These are phyloP conservation scores for Lagenidium sp. DNA, from an alignment of 352 stramenopile genomes.

Conservation along the genomic window DNA sequence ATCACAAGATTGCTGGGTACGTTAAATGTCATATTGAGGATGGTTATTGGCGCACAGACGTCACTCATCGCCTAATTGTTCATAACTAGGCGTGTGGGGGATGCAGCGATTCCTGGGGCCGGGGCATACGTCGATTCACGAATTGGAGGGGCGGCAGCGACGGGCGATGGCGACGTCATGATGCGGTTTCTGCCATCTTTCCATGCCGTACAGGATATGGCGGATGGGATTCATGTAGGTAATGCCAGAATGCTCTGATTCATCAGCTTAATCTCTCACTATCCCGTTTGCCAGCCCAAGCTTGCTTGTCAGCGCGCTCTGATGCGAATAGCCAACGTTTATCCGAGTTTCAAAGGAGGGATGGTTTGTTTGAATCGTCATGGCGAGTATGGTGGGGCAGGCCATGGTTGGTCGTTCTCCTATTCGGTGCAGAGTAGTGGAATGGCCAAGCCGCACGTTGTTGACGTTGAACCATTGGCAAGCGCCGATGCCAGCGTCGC, in stretches of 20 bases:
- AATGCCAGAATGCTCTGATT: too few species aligned
- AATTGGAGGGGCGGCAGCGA: constrained; percentile 76
- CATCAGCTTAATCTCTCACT: too few species aligned
- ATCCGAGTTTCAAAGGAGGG: constrained; percentile 58
- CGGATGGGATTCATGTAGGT: constrained; percentile 54
- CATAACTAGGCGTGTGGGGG: constrained; percentile 66
- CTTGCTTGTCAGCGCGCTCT: constrained; percentile 49
- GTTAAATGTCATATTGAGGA: constrained; percentile 1
- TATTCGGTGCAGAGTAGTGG: constrained; percentile 52
- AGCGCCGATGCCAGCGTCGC: too few species aligned
- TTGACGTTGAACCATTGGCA: constrained; percentile 35
- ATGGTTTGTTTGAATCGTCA: constrained; percentile 73
- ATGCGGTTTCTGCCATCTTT: constrained; percentile 88
- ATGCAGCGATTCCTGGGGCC: constrained; percentile 73
- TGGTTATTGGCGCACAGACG: too few species aligned
- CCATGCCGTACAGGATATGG: constrained; percentile 78
- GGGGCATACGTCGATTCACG: constrained; percentile 82
- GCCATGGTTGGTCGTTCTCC: constrained; percentile 66
- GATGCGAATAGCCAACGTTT: constrained; percentile 34
- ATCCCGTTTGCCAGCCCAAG: constrained; percentile 33
- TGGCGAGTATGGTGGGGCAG: constrained; percentile 66
- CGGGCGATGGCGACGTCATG: constrained; percentile 88
- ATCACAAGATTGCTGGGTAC: constrained; percentile 84
- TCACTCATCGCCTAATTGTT: too few species aligned
- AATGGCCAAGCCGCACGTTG: constrained; percentile 41